Conservation (phyloP, 2,329 filamentous ascomycete species). For the Tympanopsis confertula region DNA sequence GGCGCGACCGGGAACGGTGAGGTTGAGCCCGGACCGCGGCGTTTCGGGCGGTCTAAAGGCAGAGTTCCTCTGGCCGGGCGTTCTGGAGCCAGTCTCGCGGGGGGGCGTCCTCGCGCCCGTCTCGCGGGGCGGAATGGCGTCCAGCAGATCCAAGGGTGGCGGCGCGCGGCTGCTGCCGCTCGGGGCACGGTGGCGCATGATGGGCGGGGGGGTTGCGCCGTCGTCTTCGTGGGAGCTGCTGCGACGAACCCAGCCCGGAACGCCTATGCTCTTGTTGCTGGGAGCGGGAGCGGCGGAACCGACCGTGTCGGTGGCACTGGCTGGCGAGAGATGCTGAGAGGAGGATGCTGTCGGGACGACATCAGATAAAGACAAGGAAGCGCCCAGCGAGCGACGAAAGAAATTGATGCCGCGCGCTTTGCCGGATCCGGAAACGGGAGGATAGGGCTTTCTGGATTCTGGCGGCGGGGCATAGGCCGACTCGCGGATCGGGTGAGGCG, state of each 20-base stretch:
- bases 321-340: conserved; percentile 8
- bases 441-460: conserved; percentile 27
- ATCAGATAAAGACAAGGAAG: conserved; percentile 7
- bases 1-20: conserved; percentile 3
- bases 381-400: conserved; percentile 35
- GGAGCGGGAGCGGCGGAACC: conserved; percentile 6
- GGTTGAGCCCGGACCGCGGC: background rate
- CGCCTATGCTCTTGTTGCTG: conserved; percentile 16
- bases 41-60: background rate
- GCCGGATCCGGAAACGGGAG: conserved; percentile 31
- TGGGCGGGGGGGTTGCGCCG: conserved; percentile 44
- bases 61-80: background rate
- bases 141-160: background rate
- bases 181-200: conserved; percentile 28
- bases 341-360: conserved; percentile 8
- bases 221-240: conserved; percentile 26
- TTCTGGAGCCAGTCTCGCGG: background rate
- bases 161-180: background rate
- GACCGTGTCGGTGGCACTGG: conserved; percentile 4
- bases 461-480: background rate
- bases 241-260: conserved; percentile 26
- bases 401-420: conserved; percentile 22
- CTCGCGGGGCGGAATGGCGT: background rate
- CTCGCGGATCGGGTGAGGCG: background rate
- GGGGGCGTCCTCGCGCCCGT: background rate